These are phyloP conservation scores for Trichoderma guizhouense DNA, from an alignment of 2,329 filamentous ascomycete genomes.

Conservation along the genomic window DNA sequence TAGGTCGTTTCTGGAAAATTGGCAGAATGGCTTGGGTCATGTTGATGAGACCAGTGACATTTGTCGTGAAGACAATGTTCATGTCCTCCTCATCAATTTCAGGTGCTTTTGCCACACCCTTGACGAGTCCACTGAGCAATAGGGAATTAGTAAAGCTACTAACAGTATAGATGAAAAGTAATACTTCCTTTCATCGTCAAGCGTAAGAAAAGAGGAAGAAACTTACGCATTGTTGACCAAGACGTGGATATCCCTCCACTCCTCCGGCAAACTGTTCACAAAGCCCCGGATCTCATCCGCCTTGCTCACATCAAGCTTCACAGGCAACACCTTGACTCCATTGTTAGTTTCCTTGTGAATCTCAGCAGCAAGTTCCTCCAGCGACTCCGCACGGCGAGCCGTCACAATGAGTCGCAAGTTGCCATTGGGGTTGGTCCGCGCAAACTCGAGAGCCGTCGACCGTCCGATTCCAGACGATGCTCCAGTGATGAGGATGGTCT, in stretches of 20 bases:
- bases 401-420: constrained; percentile 82
- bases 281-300: constrained; percentile 70
- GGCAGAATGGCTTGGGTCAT: constrained; percentile 90
- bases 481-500: constrained; percentile 88
- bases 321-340: constrained; percentile 76
- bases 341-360: constrained; percentile 73
- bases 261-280: constrained; percentile 69
- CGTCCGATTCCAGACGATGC: constrained; percentile 90
- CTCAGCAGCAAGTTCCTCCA: constrained; percentile 72
- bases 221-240: constrained; percentile 94
- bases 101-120: constrained; percentile 80
- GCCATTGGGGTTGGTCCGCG: constrained; percentile 73
- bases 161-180: neutral
- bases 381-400: constrained; percentile 75
- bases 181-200: neutral
- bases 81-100: constrained; percentile 81
- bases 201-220: neutral
- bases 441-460: constrained; percentile 85
- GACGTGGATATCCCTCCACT: constrained; percentile 81
- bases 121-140: constrained; percentile 70
- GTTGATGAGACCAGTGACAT: constrained; percentile 91
- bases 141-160: neutral
- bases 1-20: constrained; percentile 71
- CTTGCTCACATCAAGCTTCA: constrained; percentile 84
- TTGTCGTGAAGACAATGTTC: constrained; percentile 83